Percentiles rank a stretch among this genome's conserved stretches.
Evolutionary conservation across 2,329 filamentous ascomycete species (phyloP).

Genomic region (Sphaerulina populicola): DNA sequence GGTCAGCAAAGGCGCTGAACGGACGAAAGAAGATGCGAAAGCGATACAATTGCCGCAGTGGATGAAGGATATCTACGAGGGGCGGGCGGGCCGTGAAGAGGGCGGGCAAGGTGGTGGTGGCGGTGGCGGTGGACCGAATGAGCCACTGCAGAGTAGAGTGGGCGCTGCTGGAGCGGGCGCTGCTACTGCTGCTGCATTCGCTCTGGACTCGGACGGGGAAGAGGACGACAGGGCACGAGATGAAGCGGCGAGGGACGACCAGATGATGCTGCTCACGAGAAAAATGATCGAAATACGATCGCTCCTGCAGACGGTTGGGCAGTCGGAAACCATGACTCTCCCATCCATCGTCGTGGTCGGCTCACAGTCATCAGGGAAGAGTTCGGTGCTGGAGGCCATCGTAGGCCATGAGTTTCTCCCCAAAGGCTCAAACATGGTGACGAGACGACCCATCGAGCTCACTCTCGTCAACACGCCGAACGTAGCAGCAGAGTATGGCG

Average conservation of each 20-base stretch:
- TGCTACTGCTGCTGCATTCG: slow-evolving; percentile 69
- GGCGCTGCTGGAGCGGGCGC: slow-evolving; percentile 55
- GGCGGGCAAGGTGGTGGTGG: slow-evolving; percentile 29
- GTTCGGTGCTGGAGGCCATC: slow-evolving; percentile 90
- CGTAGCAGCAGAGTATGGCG: slow-evolving; percentile 79
- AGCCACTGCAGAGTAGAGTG: slow-evolving; percentile 37
- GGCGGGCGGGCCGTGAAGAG: slow-evolving; percentile 27
- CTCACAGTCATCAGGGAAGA: slow-evolving; percentile 96
- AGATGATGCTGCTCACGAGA: slow-evolving; percentile 98
- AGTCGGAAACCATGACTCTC: slow-evolving; percentile 77
- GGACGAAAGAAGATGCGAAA: slow-evolving; percentile 58
- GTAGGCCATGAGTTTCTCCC: slow-evolving; percentile 96
- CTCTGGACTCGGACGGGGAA: slow-evolving; percentile 58
- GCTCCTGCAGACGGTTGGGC: slow-evolving; percentile 82
- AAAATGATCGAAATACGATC: slow-evolving; percentile 99
- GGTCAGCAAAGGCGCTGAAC: slow-evolving; percentile 71
- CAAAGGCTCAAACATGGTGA: slow-evolving; percentile 99
- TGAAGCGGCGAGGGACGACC: slow-evolving; percentile 74
- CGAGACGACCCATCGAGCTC: slow-evolving; percentile 85
- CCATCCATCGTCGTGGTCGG: slow-evolving; percentile 99
- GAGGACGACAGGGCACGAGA: slow-evolving; percentile 55
- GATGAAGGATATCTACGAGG: slow-evolving; percentile 58
- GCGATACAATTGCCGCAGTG: slow-evolving; percentile 56
- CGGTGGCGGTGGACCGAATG: slow-evolving; percentile 34
- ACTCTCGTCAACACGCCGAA: slow-evolving; percentile 93